These are phyloP conservation scores for Platanus orientalis DNA, from an alignment of 164 flowering plant genomes.

Conservation along the genomic window DNA sequence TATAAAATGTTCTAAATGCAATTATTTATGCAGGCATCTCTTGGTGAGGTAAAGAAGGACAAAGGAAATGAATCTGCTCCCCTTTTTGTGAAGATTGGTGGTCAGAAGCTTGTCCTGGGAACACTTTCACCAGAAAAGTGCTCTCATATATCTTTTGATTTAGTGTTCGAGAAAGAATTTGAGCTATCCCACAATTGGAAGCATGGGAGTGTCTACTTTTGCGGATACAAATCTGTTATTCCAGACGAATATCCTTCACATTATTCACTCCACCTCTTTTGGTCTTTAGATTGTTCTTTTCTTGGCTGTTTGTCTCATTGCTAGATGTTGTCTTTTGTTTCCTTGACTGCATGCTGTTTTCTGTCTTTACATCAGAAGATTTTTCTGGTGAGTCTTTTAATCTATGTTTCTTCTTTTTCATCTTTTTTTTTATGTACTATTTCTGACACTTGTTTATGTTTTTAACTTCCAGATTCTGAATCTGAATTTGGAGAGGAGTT, in stretches of 20 bases:
- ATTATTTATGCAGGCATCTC: constrained; percentile 42
- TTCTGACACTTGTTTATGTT: neutral
- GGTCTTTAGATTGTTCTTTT: neutral
- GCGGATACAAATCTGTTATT: constrained; percentile 41
- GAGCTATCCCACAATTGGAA: constrained; percentile 84
- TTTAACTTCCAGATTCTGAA: constrained; percentile 20
- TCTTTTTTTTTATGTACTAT: too few relatives aligned
- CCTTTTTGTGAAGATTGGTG: constrained; percentile 40
- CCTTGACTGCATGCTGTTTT: constrained; percentile 12
- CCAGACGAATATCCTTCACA: constrained; percentile 42
- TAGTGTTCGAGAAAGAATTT: constrained; percentile 72
- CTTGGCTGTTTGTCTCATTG: neutral
- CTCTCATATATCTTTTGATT: constrained; percentile 51
- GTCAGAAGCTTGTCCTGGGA: constrained; percentile 54
- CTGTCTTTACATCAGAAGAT: constrained; percentile 5
- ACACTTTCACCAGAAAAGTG: constrained; percentile 42
- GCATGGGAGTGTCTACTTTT: constrained; percentile 62
- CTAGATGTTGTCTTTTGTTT: neutral
- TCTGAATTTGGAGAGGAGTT: constrained; percentile 28
- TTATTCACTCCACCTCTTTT: neutral
- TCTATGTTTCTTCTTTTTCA: neutral
- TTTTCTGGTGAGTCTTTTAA: constrained; percentile 8
- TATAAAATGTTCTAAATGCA: neutral
- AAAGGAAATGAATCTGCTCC: constrained; percentile 37
- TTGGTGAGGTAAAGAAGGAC: constrained; percentile 64